A percentile compares a stretch with the other conserved stretches of the same genome.
These are phyloP conservation scores for Leccinum longicurvipes DNA, from an alignment of 768 basidiomycete genomes.

Conservation along the genomic window DNA sequence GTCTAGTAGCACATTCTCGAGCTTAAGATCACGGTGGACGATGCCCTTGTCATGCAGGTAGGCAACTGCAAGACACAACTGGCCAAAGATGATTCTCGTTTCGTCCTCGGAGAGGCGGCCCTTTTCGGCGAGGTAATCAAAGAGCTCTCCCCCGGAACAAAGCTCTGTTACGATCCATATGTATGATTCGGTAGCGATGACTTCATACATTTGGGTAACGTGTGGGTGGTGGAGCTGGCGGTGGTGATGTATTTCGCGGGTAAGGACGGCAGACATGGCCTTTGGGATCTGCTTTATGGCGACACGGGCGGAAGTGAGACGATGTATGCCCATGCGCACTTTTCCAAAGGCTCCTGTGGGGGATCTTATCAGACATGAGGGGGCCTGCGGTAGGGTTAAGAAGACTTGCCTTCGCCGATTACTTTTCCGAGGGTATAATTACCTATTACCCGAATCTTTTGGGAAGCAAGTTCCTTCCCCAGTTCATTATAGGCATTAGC, in stretches of 20 bases:
- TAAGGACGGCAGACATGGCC: slow-evolving; percentile 83
- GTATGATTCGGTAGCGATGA: slow-evolving; percentile 91
- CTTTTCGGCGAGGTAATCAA: slow-evolving; percentile 97
- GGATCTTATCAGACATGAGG: slow-evolving; percentile 21
- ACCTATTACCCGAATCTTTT: slow-evolving; percentile 86
- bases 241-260: slow-evolving; percentile 98
- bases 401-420: slow-evolving; percentile 84
- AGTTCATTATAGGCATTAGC: slow-evolving; percentile 96
- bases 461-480: slow-evolving; percentile 91
- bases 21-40: slow-evolving; percentile 94
- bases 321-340: slow-evolving; percentile 91
- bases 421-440: slow-evolving; percentile 93
- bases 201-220: slow-evolving; percentile 94
- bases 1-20: slow-evolving; percentile 92
- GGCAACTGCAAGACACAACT: slow-evolving; percentile 88
- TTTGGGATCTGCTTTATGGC: slow-evolving; percentile 99
- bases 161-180: slow-evolving; percentile 99
- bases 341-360: slow-evolving; percentile 87
- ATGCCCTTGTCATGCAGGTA: slow-evolving; percentile 91
- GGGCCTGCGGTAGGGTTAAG: slow-evolving; percentile 10
- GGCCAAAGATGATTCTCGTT: slow-evolving; percentile 87
- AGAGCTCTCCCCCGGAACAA: slow-evolving; percentile 95
- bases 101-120: slow-evolving; percentile 84
- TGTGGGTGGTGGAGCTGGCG: slow-evolving; percentile 94
- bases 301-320: slow-evolving; percentile 85